Evolutionary conservation across 805 yeast species (phyloP).

Genomic region (Lipomyces sp.): DNA sequence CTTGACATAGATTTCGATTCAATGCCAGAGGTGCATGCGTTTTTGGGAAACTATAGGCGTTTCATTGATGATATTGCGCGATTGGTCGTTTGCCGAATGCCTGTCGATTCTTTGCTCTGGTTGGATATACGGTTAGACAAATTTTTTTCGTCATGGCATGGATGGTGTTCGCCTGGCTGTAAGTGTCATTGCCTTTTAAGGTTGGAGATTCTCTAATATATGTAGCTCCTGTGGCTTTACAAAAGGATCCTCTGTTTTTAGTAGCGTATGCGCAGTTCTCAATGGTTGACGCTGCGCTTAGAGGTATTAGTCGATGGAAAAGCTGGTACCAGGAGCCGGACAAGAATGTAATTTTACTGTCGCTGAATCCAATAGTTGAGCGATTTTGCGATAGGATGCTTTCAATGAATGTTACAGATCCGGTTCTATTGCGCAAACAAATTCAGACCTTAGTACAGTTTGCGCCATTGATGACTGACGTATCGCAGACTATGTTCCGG

Average conservation of each 20-base stretch:
- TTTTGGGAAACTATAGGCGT: slow-evolving; percentile 77
- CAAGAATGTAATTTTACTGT: slow-evolving; percentile 57
- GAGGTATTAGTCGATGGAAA: slow-evolving; percentile 95
- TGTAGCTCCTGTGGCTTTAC: slow-evolving; percentile 21
- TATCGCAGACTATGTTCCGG: slow-evolving; percentile 70
- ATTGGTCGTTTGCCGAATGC: slow-evolving; percentile 81
- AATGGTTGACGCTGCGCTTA: slow-evolving; percentile 83
- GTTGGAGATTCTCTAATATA: not conserved
- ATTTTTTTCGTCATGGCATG: slow-evolving; percentile 56
- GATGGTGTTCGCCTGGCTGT: slow-evolving; percentile 51
- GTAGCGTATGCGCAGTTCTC: slow-evolving; percentile 81
- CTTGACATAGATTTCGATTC: slow-evolving; percentile 89
- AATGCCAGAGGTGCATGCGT: slow-evolving; percentile 74
- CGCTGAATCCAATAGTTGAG: slow-evolving; percentile 70
- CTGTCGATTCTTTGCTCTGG: slow-evolving; percentile 83
- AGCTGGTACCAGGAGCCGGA: slow-evolving; percentile 77
- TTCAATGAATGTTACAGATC: slow-evolving; percentile 76
- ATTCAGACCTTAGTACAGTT: slow-evolving; percentile 93
- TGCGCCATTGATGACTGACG: slow-evolving; percentile 84
- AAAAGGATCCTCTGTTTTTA: slow-evolving; percentile 65
- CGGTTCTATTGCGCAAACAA: slow-evolving; percentile 78
- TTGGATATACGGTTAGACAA: slow-evolving; percentile 70
- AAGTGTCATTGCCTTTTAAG: not conserved
- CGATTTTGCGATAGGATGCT: slow-evolving; percentile 59
- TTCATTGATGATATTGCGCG: slow-evolving; percentile 90